phyloP scores from a whole-genome alignment of 2,329 filamentous ascomycete genomes.

The Xylaria sp. region DNA sequence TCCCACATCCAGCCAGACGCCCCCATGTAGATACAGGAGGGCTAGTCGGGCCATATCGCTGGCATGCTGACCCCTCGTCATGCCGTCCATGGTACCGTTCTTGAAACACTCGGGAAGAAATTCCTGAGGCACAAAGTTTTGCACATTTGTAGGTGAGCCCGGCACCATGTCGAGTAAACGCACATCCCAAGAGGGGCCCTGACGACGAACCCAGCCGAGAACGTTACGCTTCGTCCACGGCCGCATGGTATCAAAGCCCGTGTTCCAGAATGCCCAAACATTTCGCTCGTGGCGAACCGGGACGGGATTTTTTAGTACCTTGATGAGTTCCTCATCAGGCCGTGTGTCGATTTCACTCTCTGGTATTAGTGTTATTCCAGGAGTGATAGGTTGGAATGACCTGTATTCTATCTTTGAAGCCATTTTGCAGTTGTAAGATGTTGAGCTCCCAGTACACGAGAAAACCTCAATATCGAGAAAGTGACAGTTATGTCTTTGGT shows the following conservation, averaged over 20 bases:
- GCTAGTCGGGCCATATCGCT: background rate
- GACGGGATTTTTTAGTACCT: background rate
- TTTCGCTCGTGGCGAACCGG: constrained; percentile 19
- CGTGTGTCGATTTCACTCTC: constrained; percentile 5
- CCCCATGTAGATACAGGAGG: constrained; percentile 7
- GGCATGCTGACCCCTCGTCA: background rate
- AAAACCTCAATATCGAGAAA: background rate
- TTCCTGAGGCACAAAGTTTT: constrained; percentile 13
- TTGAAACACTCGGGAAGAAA: constrained; percentile 15
- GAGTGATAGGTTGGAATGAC: constrained; percentile 5
- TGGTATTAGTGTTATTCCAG: constrained; percentile 15
- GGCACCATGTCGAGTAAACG: constrained; percentile 21
- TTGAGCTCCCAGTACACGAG: background rate
- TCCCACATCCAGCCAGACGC: constrained; percentile 12
- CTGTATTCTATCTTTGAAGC: background rate
- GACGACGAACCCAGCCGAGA: constrained; percentile 15
- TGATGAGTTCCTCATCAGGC: constrained; percentile 14
- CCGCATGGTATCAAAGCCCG: constrained; percentile 15
- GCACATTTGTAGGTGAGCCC: constrained; percentile 7
- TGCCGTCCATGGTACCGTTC: background rate
- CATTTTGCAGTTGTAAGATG: background rate
- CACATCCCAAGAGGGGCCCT: constrained; percentile 14
- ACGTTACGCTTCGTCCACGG: constrained; percentile 20
- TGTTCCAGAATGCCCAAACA: constrained; percentile 21
- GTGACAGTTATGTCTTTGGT: background rate